phyloP scores from a whole-genome alignment of 306 rosid species.

The Vigna hirtella region DNA sequence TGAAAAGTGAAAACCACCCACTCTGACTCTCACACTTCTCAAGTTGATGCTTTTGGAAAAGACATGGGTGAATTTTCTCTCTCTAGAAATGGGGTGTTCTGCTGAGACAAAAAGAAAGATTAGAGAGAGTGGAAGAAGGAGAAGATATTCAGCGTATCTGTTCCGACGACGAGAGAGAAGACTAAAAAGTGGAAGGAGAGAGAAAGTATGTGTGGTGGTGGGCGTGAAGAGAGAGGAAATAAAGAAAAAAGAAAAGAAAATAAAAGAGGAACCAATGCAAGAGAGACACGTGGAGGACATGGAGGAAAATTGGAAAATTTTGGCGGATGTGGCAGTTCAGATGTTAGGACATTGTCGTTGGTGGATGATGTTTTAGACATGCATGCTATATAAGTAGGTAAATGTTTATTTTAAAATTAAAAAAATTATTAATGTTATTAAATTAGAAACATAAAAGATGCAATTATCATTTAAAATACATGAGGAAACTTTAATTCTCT shows the following conservation, averaged over 20 bases:
- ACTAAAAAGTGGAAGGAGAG: conserved; percentile 46
- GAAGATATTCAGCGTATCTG: conserved; percentile 57
- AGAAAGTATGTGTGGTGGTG: conserved; percentile 27
- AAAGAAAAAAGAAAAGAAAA: background rate
- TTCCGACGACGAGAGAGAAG: conserved; percentile 57
- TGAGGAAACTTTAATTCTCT: no score
- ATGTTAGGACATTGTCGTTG: conserved; percentile 45
- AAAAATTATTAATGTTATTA: no score
- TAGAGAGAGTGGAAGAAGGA: conserved; percentile 45
- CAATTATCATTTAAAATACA: no score
- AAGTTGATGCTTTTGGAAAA: conserved; percentile 27
- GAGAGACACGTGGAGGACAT: conserved; percentile 50
- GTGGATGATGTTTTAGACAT: conserved; percentile 27
- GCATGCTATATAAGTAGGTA: no score
- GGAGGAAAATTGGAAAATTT: background rate
- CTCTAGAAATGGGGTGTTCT: background rate
- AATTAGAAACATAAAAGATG: no score
- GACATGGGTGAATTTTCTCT: background rate
- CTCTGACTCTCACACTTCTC: conserved; percentile 4
- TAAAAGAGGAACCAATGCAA: background rate
- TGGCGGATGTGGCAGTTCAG: conserved; percentile 38
- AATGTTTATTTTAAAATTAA: no score
- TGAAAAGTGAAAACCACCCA: background rate
- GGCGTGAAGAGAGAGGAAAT: background rate
- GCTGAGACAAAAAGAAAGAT: conserved; percentile 32